Percentiles rank a stretch among this genome's conserved stretches.
phyloP scores from a whole-genome alignment of 2,329 filamentous ascomycete species.

The Diaporthe ilicicola region DNA sequence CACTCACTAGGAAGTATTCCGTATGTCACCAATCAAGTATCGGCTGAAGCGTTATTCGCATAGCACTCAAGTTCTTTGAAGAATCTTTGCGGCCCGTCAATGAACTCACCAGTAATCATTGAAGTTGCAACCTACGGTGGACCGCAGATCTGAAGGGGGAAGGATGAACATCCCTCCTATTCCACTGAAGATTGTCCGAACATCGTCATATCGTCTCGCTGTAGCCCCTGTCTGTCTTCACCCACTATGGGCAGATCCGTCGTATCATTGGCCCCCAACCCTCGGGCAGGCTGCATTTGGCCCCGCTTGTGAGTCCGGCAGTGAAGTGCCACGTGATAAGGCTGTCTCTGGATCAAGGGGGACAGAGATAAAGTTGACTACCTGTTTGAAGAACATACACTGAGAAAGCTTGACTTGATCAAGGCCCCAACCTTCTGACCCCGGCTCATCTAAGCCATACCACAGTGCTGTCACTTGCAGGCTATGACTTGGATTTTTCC shows the following conservation, averaged over 20 bases:
- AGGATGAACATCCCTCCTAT: background rate
- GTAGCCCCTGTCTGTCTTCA: background rate
- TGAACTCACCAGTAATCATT: background rate
- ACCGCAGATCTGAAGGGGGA: background rate
- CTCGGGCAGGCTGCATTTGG: background rate
- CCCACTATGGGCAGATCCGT: background rate
- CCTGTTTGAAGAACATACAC: background rate
- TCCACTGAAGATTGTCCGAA: slow-evolving; percentile 5
- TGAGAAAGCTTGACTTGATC: slow-evolving; percentile 2
- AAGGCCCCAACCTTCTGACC: background rate
- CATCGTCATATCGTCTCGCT: slow-evolving; percentile 10
- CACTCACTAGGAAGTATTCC: background rate
- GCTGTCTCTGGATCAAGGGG: background rate
- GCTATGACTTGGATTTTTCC: background rate
- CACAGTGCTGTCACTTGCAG: background rate
- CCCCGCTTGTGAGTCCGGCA: background rate
- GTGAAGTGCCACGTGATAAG: background rate
- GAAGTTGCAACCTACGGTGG: background rate
- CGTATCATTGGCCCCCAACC: background rate
- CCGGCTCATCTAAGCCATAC: background rate
- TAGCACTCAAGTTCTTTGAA: background rate
- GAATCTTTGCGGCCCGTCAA: background rate
- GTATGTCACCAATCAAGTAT: background rate
- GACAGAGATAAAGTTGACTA: background rate
- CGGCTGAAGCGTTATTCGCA: background rate